Evolutionary conservation across 306 rosid genomes (phyloP).

Genomic region (Dryas drummondii): DNA sequence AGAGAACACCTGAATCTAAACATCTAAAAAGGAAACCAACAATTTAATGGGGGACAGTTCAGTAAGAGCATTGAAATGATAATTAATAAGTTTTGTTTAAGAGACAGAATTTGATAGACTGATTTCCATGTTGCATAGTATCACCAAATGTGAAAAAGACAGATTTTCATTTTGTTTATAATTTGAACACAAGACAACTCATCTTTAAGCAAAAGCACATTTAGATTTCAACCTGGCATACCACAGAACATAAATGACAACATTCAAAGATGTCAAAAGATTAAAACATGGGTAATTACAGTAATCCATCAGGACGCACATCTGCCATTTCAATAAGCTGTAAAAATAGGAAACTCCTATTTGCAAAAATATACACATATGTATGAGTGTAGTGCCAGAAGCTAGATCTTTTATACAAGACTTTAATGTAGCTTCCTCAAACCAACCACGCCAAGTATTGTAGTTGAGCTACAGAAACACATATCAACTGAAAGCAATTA

Average conservation of each 20-base stretch:
- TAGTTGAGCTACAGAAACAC: neutral
- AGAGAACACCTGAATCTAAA: constrained; percentile 8
- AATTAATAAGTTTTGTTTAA: neutral
- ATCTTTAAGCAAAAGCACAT: neutral
- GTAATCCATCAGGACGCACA: neutral
- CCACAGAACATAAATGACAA: neutral
- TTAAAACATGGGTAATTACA: neutral
- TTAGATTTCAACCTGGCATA: neutral
- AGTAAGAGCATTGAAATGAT: no score
- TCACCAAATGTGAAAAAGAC: neutral
- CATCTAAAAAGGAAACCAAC: neutral
- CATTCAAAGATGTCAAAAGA: neutral
- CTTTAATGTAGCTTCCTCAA: neutral
- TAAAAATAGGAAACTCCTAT: neutral
- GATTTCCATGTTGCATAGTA: neutral
- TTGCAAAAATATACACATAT: neutral
- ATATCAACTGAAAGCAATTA: neutral
- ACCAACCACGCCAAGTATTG: neutral
- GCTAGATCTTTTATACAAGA: neutral
- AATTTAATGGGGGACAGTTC: neutral
- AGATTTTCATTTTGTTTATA: neutral
- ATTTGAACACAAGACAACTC: neutral
- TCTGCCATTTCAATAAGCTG: neutral
- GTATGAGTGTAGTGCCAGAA: neutral
- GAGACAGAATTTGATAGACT: neutral